Evolutionary conservation across 2,329 filamentous ascomycete species (phyloP).

Genomic region (Aureobasidium namibiae): DNA sequence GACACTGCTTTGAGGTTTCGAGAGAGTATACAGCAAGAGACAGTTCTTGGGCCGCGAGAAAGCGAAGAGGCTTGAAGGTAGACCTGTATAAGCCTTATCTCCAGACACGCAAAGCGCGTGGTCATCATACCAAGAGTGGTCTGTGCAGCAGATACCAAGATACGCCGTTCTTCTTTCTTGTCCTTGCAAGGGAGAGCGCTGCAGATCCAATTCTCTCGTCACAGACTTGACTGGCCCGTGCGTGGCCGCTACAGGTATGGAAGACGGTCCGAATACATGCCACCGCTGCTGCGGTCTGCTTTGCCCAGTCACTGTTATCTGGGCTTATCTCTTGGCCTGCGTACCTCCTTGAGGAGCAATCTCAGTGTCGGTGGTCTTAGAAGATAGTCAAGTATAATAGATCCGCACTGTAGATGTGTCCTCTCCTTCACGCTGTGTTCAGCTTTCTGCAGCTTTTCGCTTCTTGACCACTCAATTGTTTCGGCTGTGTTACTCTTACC

Average conservation of each 20-base stretch:
- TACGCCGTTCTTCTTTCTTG: background rate
- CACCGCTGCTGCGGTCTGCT: background rate
- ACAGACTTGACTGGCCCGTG: background rate
- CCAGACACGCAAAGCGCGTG: background rate
- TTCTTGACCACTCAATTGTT: background rate
- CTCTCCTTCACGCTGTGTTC: background rate
- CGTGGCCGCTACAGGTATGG: background rate
- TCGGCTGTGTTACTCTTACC: background rate
- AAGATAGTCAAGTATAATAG: background rate
- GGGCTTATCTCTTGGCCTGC: conserved; percentile 10
- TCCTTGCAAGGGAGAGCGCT: background rate
- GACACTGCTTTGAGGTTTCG: background rate
- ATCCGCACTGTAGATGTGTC: background rate
- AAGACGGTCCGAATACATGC: background rate
- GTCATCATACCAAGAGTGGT: background rate
- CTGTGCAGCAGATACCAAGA: background rate
- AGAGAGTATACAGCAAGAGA: background rate
- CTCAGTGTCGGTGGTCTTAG: background rate
- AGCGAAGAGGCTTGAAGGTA: background rate
- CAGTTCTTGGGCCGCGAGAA: background rate
- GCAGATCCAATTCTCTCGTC: background rate
- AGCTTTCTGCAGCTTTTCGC: background rate
- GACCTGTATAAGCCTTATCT: background rate
- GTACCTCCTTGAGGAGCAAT: background rate
- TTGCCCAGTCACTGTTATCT: background rate